These are phyloP conservation scores for Trichoderma citrinoviride DNA, from an alignment of 2,329 filamentous ascomycete genomes.

Conservation along the genomic window DNA sequence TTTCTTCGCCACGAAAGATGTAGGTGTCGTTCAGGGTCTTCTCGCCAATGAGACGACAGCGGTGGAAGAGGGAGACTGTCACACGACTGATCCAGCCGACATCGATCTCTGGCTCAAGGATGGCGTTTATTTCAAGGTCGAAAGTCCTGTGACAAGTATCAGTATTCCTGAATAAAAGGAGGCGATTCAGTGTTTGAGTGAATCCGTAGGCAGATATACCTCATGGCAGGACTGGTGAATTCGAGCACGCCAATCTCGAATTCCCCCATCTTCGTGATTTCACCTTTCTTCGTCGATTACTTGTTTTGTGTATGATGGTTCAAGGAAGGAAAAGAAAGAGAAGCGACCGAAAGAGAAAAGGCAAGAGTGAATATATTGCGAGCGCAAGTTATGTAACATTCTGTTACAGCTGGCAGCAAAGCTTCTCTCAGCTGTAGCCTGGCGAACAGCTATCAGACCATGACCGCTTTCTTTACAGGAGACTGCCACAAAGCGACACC, in stretches of 20 bases:
- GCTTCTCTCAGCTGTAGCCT: background rate
- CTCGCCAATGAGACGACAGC: background rate
- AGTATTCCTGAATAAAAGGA: background rate
- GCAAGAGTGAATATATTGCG: background rate
- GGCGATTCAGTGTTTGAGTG: background rate
- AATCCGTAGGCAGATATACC: background rate
- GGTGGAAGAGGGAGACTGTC: background rate
- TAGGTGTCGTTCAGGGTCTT: background rate
- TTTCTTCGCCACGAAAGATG: background rate
- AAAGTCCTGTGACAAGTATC: background rate
- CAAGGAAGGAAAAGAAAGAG: background rate
- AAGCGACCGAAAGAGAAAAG: background rate
- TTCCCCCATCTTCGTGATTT: background rate
- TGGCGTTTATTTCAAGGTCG: background rate
- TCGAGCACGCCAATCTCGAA: background rate
- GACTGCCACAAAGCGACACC: too few relatives aligned
- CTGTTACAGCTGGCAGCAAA: background rate
- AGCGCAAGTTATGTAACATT: background rate
- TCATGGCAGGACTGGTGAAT: background rate
- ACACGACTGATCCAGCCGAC: background rate
- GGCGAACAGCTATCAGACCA: background rate
- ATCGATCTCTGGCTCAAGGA: background rate
- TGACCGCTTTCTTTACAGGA: too few relatives aligned
- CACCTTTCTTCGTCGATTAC: too few relatives aligned
- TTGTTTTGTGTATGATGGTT: background rate